Evolutionary conservation across 768 basidiomycete species (phyloP), one percentile per base, ranked within the genome.

Genomic region (Pisolithus orientalis): DNA sequence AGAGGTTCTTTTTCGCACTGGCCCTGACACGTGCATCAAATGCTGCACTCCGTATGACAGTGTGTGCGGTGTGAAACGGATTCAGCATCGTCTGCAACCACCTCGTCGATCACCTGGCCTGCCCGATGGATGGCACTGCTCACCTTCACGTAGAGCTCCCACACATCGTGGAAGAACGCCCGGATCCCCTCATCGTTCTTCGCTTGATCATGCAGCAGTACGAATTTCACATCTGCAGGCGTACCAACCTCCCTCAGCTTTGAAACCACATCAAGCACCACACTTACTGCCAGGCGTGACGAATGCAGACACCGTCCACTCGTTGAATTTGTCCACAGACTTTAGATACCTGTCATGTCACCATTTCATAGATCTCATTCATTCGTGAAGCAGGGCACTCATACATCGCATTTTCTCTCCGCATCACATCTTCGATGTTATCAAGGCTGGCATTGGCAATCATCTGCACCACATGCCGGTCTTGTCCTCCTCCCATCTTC

Each of bases 141-240:
- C 57, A 94, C 96, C 85, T 99, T 99, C 45, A 95, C 82, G 72
- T 95, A 98, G 60, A 89, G 62, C 76, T 99, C 96, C 95, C 96
- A 99, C 28, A 95, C 85, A 8, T 98, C 96, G 62, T 81, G 82
- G 63, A 99, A 89, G 76, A 99, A 99, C 50, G 78, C 69, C 49
- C 86, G 81, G 67, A 98, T 97, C 5, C 95, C 94, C 47, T 98
- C 96, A 70, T 99, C 95, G 71, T 96, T 97, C 78, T 92, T 95
- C 7, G 78, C 78, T 69, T 21, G 21, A 21, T 98, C 96, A 70
- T 98, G 96, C 52, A 99, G 73, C 52, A 99, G 73, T 49, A 99
- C 75, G 67, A 99, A 90, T 70, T 97, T 98, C 74, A 91, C 90
- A 67, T 94, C 96, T 98, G 65, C 13, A 43, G 40, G 29, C 25